Evolutionary conservation across 805 yeast species (phyloP), one percentile per base, ranked within the genome.

Genomic region (Wickerhamomyces kurtzmanii): DNA sequence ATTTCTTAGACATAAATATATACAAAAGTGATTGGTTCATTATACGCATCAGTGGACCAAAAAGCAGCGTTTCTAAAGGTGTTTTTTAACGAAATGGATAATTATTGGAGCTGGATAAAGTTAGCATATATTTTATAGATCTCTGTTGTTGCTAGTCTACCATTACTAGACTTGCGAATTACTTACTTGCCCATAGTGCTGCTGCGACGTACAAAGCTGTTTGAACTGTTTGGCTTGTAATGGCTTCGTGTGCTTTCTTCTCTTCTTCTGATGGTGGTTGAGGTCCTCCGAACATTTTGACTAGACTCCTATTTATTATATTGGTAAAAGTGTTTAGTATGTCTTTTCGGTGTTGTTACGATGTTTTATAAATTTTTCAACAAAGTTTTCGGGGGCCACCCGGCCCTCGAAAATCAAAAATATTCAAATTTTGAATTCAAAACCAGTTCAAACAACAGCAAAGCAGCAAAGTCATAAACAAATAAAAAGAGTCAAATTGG

Each of bases 261-360:
- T 75, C 76, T 43, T 75, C 82, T 46, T 76, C 84, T 40, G 68
- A 59, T 39, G 62, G 60, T 45, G 71, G 68, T 43, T 71, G 78
- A 39, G 75, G 64, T 39, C 65, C 55, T 27, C 67, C 68, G 46
- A 59, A 62, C 68, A 62, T 62, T 29, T 26, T 37, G 15, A 14
- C 20, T 17, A 19, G 13, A 22, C 11, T 27, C 11, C 49, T 45
- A 14, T 42, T 45, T 16, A 43, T 54, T 43, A 40, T 53, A 51
- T 44, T 45, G 29, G 13, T 34, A 26, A 9, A 10, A 18, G 10
- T 18, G 8, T 8, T 10, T 10, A 18, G 10, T 8, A 18, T 8
- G 8, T 8, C 20, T 18, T 18, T 18, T 10, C 9, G 10, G 20
- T 8, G 10, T 18, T 18, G 10, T 18, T 18, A 10, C 10, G 20